Base-by-base conservation (phyloP, 163 green algal species). In the Prototheca wickerhamii region DNA sequence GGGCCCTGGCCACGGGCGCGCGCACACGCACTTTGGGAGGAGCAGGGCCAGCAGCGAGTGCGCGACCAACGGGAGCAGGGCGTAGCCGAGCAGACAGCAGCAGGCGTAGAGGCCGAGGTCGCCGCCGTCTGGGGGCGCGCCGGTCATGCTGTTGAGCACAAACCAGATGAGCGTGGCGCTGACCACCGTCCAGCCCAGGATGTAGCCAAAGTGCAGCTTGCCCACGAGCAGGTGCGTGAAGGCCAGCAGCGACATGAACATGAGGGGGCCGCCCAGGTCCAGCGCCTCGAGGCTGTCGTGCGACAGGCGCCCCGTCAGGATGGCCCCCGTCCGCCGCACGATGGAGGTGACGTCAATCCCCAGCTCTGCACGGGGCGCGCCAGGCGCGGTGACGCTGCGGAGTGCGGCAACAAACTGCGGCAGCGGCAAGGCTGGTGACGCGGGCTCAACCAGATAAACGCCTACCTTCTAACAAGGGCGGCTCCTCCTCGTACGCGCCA, bases 151-250 rank as follows among this genome's bases (percentile, higher is more conserved):
- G 64, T 89, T 89, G 17, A 91, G 73, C 25, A 96, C 68, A 64
- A 91, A 93, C 76, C 82, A 95, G 28, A 95, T 61, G 34, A 88
- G 62, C 5, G 78, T 61, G 8, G 76, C 85, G 54, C 82, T 82
- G n/a, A 93, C 78, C 5, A 93, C 82, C 42, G 75, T 91, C 90
- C 90, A 97, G 18, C 90, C 90, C 26, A 96, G 75, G 52, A 95
- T 92, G 58, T 95, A 82, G 21, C 90, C 90, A 77, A 96, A 95
- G 68, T 97, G 89, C 28, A 95, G 74, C 71, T 94, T 94, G 52
- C 86, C 89, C 66, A 95, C 88, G 79, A 96, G 68, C 31, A 95
- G 69, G 64, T 95, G 88, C 21, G 90, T 73, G 2, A 78, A 66
- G 7, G 75, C 86, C 32, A 96, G 70, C 23, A 85, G 21, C 21